Conservation (phyloP, 805 yeast species). For the Barnettozyma salicaria region DNA sequence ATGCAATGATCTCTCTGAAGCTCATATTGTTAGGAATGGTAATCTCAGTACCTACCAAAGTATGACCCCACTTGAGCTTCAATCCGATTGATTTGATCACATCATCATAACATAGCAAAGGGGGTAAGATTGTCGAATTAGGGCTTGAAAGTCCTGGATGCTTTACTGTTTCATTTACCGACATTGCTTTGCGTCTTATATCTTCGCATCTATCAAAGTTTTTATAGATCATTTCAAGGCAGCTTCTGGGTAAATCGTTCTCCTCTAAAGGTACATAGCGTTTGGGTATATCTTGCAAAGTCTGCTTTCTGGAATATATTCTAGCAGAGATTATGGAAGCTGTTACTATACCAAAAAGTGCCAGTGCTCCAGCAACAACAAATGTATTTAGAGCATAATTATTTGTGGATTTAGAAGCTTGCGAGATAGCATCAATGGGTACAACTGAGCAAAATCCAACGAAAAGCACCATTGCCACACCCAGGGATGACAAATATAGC, state of each 20-base stretch:
- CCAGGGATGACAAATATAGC: constrained; percentile 41
- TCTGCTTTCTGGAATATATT: constrained; percentile 47
- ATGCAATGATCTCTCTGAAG: constrained; percentile 37
- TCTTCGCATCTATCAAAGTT: constrained; percentile 39
- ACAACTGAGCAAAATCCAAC: constrained; percentile 62
- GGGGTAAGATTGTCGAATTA: constrained; percentile 30
- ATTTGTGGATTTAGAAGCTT: constrained; percentile 47
- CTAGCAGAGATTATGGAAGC: constrained; percentile 52
- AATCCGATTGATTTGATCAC: constrained; percentile 56
- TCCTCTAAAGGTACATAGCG: constrained; percentile 62
- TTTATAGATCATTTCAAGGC: constrained; percentile 34
- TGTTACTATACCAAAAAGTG: constrained; percentile 46
- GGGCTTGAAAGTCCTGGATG: constrained; percentile 52
- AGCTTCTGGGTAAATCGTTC: constrained; percentile 50
- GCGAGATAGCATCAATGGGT: constrained; percentile 73
- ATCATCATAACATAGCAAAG: constrained; percentile 42
- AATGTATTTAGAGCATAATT: constrained; percentile 74
- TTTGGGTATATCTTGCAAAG: constrained; percentile 73
- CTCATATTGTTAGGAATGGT: constrained; percentile 35
- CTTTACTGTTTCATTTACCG: constrained; percentile 37
- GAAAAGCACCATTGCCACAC: constrained; percentile 35
- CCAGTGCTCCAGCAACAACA: constrained; percentile 70
- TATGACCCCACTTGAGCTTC: constrained; percentile 45
- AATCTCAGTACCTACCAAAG: constrained; percentile 31
- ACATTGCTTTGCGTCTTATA: constrained; percentile 33